Base-by-base conservation (phyloP, 345 rosid species). In the Limnanthes douglasii region DNA sequence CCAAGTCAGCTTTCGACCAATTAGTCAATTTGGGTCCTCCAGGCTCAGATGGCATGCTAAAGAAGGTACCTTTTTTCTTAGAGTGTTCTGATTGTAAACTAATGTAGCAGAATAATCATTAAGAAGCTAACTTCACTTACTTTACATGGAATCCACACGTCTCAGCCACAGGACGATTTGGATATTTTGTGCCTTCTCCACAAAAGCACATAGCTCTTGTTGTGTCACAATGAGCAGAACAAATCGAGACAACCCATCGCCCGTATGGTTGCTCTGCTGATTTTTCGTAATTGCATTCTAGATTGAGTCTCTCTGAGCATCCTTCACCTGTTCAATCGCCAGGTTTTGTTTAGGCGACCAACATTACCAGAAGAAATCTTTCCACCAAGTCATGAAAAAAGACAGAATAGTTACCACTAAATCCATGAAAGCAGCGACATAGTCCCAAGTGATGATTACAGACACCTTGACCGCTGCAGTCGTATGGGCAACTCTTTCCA, bases 111-210 rank as follows among this genome's bases (percentile, higher is more conserved):
- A n/a, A n/a, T n/a, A n/a, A n/a, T n/a, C n/a, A n/a, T n/a, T n/a
- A 21, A 56, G 16, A 43, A 13, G 21, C 21, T 39, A 19, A 44
- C 26, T 31, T 35, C 23, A 43, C 81, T 72, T 68, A 74, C 98
- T 58, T 71, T 18, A 63, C 16, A 33, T 72, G 78, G 59, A 88
- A 88, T 27, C 97, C 95, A 50, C 95, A 88, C 16, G 75, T 44
- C 68, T 88, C 98, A 20, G 98, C 70, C 31, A 49, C 73, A 12
- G 98, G 98, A 36, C 98, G 90, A 47, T 74, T 72, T 34, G 98
- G 98, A 59, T 84, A 90, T 42, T 74, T 90, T 34, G 94, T 79
- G 67, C 94, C 92, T 68, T 77, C 92, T 56, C 95, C 98, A 65
- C 98, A 84, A 64, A 77, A 90, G 58, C 98, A 90, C 92, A 72